Evolutionary conservation across 768 basidiomycete genomes (phyloP), one percentile per base, ranked within the genome.

Genomic region (Amanita pallidorosea): DNA sequence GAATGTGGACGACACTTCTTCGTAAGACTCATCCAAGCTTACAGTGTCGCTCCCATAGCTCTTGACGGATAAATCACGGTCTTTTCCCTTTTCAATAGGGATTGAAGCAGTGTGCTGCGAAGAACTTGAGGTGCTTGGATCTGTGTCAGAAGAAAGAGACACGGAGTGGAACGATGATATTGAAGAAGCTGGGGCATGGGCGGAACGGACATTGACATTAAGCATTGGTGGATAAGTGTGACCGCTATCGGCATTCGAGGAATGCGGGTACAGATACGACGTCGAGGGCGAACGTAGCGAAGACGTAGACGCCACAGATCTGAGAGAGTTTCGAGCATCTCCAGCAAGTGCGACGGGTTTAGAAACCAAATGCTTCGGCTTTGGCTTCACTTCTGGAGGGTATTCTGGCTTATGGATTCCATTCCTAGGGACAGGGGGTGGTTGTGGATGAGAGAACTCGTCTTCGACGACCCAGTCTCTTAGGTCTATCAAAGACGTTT

Each of bases 81-180:
- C 68, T 17, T 59, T 61, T 54, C 81, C 80, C 31, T 42, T 42
- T 25, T 51, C 49, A 13, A 73, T 60, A 11, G 75, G 71, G 56
- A 70, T 72, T 1, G 76, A 75, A 15, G 72, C 65, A 27, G 71
- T 70, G 60, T 67, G 66, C 50, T 71, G 66, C 41, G 70, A 58
- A 57, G 66, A 69, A 62, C 70, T 67, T 8, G 71, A 70, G 1
- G 68, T 70, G 52, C 66, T 66, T 15, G 69, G 63, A 53, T 72
- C 70, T 27, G 71, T 70, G 54, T 83, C 81, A 6, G 83, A 84
- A 1, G 86, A 88, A 15, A 89, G 73, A 1, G 87, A 89, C 22
- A 89, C 83, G 2, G 87, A 88, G 57, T 88, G 85, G 54, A 90
- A 88, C 25, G 87, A 89, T 2, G 87, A 88, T 35, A 87, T 75